Conservation (phyloP, 805 yeast species). For the Brettanomyces naardenensis region DNA sequence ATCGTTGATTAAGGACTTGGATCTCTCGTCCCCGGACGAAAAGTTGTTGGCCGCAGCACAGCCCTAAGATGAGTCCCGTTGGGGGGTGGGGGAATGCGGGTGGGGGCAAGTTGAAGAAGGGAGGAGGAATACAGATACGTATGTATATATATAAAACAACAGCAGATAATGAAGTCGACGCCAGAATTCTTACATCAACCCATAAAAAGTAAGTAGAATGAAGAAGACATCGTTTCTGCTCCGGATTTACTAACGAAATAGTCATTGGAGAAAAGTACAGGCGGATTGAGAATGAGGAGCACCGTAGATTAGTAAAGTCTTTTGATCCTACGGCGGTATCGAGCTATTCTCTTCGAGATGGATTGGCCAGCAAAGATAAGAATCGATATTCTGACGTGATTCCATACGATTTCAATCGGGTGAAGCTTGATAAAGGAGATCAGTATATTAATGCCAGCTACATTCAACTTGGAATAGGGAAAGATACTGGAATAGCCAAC, state of each 20-base stretch:
- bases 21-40: no score
- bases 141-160: no score
- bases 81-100: no score
- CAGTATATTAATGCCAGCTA: constrained; percentile 33
- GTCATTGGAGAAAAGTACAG: background rate
- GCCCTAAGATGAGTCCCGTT: no score
- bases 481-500: constrained; percentile 5
- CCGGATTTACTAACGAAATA: no score
- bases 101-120: no score
- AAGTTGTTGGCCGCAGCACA: no score
- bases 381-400: constrained; percentile 58
- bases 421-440: constrained; percentile 40
- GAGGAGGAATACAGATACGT: no score
- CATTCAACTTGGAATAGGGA: constrained; percentile 16
- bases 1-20: background rate
- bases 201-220: background rate
- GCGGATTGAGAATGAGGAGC: background rate
- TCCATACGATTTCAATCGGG: constrained; percentile 44
- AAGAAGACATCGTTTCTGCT: background rate
- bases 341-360: background rate
- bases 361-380: background rate
- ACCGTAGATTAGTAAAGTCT: background rate
- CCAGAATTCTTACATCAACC: no score
- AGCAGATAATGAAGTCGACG: no score
- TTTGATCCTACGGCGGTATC: no score